These are phyloP conservation scores for Apium graveolens DNA, from an alignment of 129 eudicot genomes.

Conservation along the genomic window DNA sequence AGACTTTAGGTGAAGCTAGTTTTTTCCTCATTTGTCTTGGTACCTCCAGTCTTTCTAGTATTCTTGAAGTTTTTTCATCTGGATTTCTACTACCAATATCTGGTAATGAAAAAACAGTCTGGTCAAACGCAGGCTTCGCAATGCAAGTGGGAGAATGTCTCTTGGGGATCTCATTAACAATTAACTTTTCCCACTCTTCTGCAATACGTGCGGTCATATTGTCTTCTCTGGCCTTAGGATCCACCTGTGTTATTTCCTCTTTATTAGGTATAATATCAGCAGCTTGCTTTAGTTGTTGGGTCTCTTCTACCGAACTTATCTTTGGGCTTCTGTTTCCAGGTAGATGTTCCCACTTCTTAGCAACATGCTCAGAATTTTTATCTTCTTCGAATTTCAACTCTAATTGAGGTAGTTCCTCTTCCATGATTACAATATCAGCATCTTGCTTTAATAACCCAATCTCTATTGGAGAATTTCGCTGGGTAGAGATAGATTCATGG, in stretches of 20 bases:
- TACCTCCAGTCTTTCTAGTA: constrained; percentile 65
- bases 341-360: constrained; percentile 83
- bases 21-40: constrained; percentile 75
- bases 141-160: constrained; percentile 42
- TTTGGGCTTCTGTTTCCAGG: constrained; percentile 44
- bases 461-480: constrained; percentile 17
- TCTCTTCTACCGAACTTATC: constrained; percentile 19
- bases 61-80: constrained; percentile 7
- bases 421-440: constrained; percentile 10
- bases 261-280: constrained; percentile 10
- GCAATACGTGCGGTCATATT: constrained; percentile 34
- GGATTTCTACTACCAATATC: constrained; percentile 13
- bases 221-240: constrained; percentile 30
- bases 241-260: constrained; percentile 27
- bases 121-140: constrained; percentile 35
- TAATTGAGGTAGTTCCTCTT: constrained; percentile 28
- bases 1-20: constrained; percentile 38
- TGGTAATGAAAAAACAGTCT: constrained; percentile 23
- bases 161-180: constrained; percentile 52
- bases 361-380: constrained; percentile 27
- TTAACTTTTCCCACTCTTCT: constrained; percentile 84
- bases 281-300: constrained; percentile 19
- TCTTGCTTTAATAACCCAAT: constrained; percentile 17
- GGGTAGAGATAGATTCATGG: constrained; percentile 29
- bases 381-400: constrained; percentile 28